These are phyloP conservation scores for Suillus decipiens DNA, from an alignment of 768 basidiomycete genomes.

Conservation along the genomic window DNA sequence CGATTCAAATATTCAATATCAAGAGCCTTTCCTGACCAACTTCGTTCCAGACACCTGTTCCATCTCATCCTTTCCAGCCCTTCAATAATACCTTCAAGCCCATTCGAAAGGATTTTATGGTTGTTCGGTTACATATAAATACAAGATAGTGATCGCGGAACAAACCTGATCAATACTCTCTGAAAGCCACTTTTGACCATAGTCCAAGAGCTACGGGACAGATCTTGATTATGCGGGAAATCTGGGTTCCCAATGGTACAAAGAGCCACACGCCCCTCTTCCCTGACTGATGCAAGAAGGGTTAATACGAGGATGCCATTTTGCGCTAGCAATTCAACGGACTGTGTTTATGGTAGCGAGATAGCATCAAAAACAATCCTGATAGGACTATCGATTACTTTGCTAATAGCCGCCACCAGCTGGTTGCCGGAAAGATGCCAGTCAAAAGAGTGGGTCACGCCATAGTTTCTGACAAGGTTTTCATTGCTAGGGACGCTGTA, in stretches of 20 bases:
- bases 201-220: constrained; percentile 23
- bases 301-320: constrained; percentile 36
- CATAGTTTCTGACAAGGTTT: constrained; percentile 35
- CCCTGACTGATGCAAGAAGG: constrained; percentile 23
- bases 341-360: constrained; percentile 36
- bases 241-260: constrained; percentile 28
- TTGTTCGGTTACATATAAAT: constrained; percentile 35
- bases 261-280: constrained; percentile 23
- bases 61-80: constrained; percentile 38
- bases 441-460: constrained; percentile 44
- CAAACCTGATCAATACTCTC: constrained; percentile 28
- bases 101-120: constrained; percentile 41
- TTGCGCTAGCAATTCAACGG: constrained; percentile 31
- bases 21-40: constrained; percentile 39
- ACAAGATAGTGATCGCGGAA: neutral
- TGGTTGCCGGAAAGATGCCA: constrained; percentile 22
- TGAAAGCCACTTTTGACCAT: constrained; percentile 26
- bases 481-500: constrained; percentile 37
- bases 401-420: constrained; percentile 24
- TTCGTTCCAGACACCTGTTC: constrained; percentile 44
- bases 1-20: neutral
- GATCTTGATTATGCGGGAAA: constrained; percentile 17
- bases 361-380: constrained; percentile 34
- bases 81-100: constrained; percentile 38
- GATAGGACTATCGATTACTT: constrained; percentile 29